phyloP scores from a whole-genome alignment of 2,329 filamentous ascomycete species.

The Trichoderma atroviride region DNA sequence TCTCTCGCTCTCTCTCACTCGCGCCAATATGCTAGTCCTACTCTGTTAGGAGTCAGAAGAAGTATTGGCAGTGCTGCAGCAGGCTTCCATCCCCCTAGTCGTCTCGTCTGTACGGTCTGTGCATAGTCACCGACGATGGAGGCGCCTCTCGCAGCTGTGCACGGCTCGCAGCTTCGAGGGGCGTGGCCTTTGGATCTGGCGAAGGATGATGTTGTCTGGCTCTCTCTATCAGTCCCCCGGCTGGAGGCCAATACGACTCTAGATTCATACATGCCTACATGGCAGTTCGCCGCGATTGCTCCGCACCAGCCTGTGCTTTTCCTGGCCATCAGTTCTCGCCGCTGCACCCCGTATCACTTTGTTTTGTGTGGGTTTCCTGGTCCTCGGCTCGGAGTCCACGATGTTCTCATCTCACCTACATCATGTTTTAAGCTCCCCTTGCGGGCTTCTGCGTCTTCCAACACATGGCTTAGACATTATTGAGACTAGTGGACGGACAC shows the following conservation, averaged over 20 bases:
- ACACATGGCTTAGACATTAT: background rate
- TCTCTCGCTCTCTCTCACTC: background rate
- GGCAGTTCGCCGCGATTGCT: background rate
- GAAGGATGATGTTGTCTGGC: background rate
- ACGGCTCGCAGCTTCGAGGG: background rate
- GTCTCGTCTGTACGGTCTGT: background rate
- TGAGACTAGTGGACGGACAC: conserved; percentile 17
- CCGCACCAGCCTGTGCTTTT: background rate
- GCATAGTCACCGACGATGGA: background rate
- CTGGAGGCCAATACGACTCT: conserved; percentile 1
- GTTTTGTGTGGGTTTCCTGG: background rate
- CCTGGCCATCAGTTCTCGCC: background rate
- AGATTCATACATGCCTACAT: background rate
- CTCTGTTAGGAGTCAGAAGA: conserved; percentile 2
- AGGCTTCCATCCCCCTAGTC: background rate
- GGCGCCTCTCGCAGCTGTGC: background rate
- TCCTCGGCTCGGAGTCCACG: conserved; percentile 11
- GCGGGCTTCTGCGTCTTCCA: background rate
- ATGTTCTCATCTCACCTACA: background rate
- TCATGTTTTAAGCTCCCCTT: conserved; percentile 1
- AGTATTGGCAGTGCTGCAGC: background rate
- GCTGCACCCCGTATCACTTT: conserved; percentile 1
- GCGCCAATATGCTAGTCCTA: background rate
- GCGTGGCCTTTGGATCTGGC: background rate
- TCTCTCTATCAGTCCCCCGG: background rate